Base-by-base conservation (phyloP, 164 flowering plant species). In the Chimonanthus praecox region DNA sequence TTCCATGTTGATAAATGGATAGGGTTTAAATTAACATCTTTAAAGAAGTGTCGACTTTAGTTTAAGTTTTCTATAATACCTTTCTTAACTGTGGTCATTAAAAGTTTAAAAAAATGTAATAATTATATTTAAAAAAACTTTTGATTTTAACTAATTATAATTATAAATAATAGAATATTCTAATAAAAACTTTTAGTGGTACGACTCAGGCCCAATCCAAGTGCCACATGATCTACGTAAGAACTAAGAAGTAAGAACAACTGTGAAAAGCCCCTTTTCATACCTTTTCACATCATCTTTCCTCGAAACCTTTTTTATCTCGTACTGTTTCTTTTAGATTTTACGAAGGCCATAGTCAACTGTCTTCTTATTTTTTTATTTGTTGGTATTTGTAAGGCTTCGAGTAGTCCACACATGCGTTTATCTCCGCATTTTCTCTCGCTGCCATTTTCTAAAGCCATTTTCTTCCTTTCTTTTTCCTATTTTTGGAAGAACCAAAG, bases 341-440 rank as follows among this genome's bases (percentile, higher is more conserved):
- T 4, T 3, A n/a, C 9, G 60, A 54, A n/a, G 16, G 61, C 33
- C 70, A 84, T 82, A 84, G 93, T 89, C 93, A 89, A 90, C 91
- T 84, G 71, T 72, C 75, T 69, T 76, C 83, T 82, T 79, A 33
- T 33, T 64, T 49, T 68, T 75, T 78, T 79, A 80, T 76, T 70
- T 13, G 58, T 83, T 70, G 78, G 75, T 75, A 79, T 89, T 80
- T 87, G 90, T 84, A 88, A 89, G 89, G 97, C 86, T 85, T 89
- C 82, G 81, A 88, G 68, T 81, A 85, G 82, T 88, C 93, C 93
- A 88, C 92, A 83, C 80, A 79, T 33, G 77, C 68, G 77, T 83
- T 82, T 84, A 80, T 83, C 85, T 84, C 75, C 77, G 44, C 77
- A 74, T 74, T 62, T 78, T 73, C 74, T 68, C 71, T 78, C 49